Percentiles rank a stretch among this genome's conserved stretches.
Evolutionary conservation across 495 filamentous ascomycete genomes (phyloP).

Genomic region (Sporormia fimetaria): DNA sequence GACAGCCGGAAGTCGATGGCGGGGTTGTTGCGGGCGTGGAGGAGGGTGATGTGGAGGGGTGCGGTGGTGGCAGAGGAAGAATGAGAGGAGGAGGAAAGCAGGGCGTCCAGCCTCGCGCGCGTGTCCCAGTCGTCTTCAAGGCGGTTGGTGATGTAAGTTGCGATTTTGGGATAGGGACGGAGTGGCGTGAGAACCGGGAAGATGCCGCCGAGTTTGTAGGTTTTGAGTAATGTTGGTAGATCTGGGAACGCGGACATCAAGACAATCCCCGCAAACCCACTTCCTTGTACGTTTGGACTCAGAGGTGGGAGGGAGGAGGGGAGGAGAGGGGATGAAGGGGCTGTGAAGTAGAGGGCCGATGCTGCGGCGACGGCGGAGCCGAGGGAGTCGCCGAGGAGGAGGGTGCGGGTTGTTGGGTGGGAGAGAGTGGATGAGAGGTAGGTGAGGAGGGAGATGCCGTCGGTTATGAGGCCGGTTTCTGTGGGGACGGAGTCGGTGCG

Average conservation of each 20-base stretch:
- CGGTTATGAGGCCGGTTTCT: conserved; percentile 70
- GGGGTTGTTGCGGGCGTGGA: conserved; percentile 30
- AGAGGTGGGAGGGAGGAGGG: conserved; percentile 2
- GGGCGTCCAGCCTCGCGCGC: conserved; percentile 34
- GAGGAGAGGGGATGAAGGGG: conserved; percentile 17
- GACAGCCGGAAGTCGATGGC: conserved; percentile 29
- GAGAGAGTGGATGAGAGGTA: conserved; percentile 55
- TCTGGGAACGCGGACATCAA: conserved; percentile 70
- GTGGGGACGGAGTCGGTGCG: conserved; percentile 42
- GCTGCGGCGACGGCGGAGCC: conserved; percentile 74
- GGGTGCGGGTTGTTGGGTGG: conserved; percentile 59
- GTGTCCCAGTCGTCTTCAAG: conserved; percentile 50
- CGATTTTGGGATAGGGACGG: conserved; percentile 41
- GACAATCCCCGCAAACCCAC: conserved; percentile 55
- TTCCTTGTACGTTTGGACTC: conserved; percentile 6
- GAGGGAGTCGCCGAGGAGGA: conserved; percentile 77
- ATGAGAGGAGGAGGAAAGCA: conserved; percentile 12
- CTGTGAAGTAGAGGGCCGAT: conserved; percentile 55
- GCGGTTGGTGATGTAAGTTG: conserved; percentile 37
- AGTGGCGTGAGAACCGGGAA: conserved; percentile 73
- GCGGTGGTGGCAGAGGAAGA: conserved; percentile 2
- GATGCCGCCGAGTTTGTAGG: conserved; percentile 60
- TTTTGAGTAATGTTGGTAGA: conserved; percentile 56
- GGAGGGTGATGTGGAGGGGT: conserved; percentile 10
- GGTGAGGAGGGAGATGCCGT: conserved; percentile 58